Percentiles rank a stretch among this genome's conserved stretches.
These are phyloP conservation scores for Wickerhamiella musiphila DNA, from an alignment of 805 yeast genomes.

Conservation along the genomic window DNA sequence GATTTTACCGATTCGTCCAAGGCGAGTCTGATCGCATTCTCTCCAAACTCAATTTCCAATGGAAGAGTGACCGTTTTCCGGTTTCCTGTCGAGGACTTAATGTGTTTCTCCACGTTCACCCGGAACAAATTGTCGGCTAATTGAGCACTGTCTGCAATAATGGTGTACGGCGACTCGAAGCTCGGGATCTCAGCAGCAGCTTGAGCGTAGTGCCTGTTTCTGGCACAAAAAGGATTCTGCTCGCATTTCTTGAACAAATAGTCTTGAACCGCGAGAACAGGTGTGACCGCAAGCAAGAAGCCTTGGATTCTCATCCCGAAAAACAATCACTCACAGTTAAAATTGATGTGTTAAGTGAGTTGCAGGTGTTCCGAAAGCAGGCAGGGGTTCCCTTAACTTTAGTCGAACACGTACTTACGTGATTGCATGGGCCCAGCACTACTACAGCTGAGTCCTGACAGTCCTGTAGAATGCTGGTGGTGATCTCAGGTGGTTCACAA, in stretches of 20 bases:
- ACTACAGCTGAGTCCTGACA: too few relatives aligned
- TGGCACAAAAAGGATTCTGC: constrained; percentile 65
- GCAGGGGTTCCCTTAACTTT: too few relatives aligned
- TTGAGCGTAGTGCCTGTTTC: constrained; percentile 55
- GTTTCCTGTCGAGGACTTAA: too few relatives aligned
- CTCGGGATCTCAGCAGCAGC: constrained; percentile 26
- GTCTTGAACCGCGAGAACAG: constrained; percentile 12
- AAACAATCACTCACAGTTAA: neutral
- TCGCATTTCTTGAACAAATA: constrained; percentile 55
- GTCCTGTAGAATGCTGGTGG: constrained; percentile 35
- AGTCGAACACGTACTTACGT: too few relatives aligned
- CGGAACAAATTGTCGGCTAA: constrained; percentile 1
- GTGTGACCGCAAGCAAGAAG: neutral
- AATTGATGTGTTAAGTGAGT: neutral
- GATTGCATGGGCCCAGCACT: too few relatives aligned
- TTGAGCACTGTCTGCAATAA: constrained; percentile 12
- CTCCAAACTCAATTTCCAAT: constrained; percentile 38
- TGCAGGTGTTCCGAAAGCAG: too few relatives aligned
- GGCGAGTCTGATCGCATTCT: constrained; percentile 44
- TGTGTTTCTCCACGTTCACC: constrained; percentile 8
- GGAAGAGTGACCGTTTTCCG: constrained; percentile 36
- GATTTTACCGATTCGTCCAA: constrained; percentile 43
- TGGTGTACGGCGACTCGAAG: constrained; percentile 24
- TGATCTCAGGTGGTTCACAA: constrained; percentile 89
- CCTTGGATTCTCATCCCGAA: too few relatives aligned